Conservation (phyloP, 2,329 filamentous ascomycete species). For the Thielaviopsis musarum region DNA sequence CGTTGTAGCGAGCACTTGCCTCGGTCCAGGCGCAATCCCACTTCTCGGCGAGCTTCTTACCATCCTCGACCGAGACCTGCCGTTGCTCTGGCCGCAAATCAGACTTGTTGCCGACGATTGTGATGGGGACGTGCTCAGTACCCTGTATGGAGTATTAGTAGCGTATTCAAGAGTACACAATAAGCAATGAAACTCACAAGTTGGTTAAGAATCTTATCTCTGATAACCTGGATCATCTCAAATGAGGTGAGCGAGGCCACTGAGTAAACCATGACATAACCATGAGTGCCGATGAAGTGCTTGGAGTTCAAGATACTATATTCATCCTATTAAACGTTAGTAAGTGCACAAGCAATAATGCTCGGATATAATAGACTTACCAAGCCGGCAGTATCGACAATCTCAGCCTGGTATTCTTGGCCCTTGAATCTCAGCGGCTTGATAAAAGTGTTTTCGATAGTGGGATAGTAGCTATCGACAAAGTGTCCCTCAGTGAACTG, state of each 20-base stretch:
- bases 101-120: constrained; percentile 93
- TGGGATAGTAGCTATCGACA: constrained; percentile 97
- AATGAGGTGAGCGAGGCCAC: constrained; percentile 86
- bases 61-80: constrained; percentile 74
- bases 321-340: constrained; percentile 50
- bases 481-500: constrained; percentile 97
- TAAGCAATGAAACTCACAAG: constrained; percentile 42
- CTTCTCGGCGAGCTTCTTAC: constrained; percentile 67
- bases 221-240: constrained; percentile 91
- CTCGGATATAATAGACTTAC: constrained; percentile 26
- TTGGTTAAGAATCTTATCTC: constrained; percentile 95
- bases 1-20: constrained; percentile 83
- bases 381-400: constrained; percentile 95
- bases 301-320: constrained; percentile 98
- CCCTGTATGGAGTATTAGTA: constrained; percentile 37
- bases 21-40: constrained; percentile 90
- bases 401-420: constrained; percentile 88
- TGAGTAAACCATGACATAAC: constrained; percentile 98
- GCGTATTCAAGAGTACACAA: not conserved
- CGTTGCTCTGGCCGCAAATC: constrained; percentile 86
- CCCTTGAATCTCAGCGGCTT: constrained; percentile 86
- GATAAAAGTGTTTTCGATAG: constrained; percentile 97
- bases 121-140: constrained; percentile 79
- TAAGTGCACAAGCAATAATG: not conserved
- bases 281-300: constrained; percentile 97